Evolutionary conservation across 495 filamentous ascomycete species (phyloP).

Genomic region (Jackrogersella multiformis): DNA sequence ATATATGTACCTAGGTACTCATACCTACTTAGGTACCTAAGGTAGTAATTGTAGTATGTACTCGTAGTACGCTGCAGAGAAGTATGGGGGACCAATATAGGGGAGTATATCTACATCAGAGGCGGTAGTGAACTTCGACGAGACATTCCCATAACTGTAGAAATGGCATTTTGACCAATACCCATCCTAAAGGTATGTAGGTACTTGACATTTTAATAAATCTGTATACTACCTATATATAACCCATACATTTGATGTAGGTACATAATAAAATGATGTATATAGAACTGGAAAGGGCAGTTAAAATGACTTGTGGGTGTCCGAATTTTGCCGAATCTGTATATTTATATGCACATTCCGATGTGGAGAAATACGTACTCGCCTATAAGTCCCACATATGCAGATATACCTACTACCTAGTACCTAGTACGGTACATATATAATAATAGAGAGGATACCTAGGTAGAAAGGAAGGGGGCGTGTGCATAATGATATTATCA

Average conservation of each 20-base stretch:
- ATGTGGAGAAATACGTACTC: conserved; percentile 33
- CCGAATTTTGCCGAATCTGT: conserved; percentile 39
- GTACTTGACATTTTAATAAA: conserved; percentile 8
- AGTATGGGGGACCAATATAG: no score
- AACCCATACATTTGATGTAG: conserved; percentile 2
- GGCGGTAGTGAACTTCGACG: no score
- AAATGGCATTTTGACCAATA: conserved; percentile 44
- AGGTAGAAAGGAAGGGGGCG: conserved; percentile 15
- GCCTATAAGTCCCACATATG: conserved; percentile 1
- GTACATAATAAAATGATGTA: conserved; percentile 9
- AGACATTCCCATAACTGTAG: conserved; percentile 34
- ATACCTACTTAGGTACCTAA: no score
- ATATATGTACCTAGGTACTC: no score
- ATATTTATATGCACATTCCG: conserved; percentile 30
- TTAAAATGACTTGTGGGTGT: conserved; percentile 13
- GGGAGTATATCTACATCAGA: no score
- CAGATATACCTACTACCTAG: conserved; percentile 19
- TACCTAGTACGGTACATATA: no score
- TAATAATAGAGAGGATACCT: no score
- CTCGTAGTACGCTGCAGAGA: no score
- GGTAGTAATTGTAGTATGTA: no score
- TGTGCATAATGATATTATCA: conserved; percentile 24
- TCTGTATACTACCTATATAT: conserved; percentile 5
- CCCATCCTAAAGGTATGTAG: conserved; percentile 22
- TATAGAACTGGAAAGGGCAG: conserved; percentile 25